Percentiles rank a stretch among this genome's conserved stretches.
These are phyloP conservation scores for Termitomyces sp. DNA, from an alignment of 1,284 basidiomycete species.

Conservation along the genomic window DNA sequence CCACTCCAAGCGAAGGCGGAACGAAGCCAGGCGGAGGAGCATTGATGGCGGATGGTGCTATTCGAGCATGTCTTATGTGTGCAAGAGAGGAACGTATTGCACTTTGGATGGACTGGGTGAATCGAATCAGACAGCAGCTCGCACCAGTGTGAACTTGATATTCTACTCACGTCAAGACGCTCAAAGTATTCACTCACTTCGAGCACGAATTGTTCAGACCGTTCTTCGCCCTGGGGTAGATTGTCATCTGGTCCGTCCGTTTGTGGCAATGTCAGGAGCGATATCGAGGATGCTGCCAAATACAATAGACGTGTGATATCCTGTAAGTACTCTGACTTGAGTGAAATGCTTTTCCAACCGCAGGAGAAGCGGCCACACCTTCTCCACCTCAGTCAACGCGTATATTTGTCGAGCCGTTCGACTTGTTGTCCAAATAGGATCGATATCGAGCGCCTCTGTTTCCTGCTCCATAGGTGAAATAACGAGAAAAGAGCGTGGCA, in stretches of 20 bases:
- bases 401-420: slow-evolving; percentile 77
- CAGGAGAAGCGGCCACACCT: slow-evolving; percentile 38
- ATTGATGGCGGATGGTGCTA: slow-evolving; percentile 75
- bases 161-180: slow-evolving; percentile 60
- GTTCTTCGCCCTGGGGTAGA: slow-evolving; percentile 72
- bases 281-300: slow-evolving; percentile 70
- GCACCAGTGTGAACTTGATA: not conserved
- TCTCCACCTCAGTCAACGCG: slow-evolving; percentile 76
- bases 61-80: slow-evolving; percentile 75
- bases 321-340: slow-evolving; percentile 35
- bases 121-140: slow-evolving; percentile 4
- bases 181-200: slow-evolving; percentile 82
- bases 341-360: not conserved
- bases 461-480: slow-evolving; percentile 20
- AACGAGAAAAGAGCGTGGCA: slow-evolving; percentile 6
- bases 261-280: slow-evolving; percentile 71
- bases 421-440: slow-evolving; percentile 77
- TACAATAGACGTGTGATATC: slow-evolving; percentile 70
- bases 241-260: slow-evolving; percentile 61
- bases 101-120: slow-evolving; percentile 58
- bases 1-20: slow-evolving; percentile 73
- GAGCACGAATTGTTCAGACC: slow-evolving; percentile 76
- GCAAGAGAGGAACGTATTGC: slow-evolving; percentile 72
- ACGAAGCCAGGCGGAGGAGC: slow-evolving; percentile 68
- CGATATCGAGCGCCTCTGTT: slow-evolving; percentile 37